Evolutionary conservation across 768 basidiomycete genomes (phyloP).

Genomic region (Tubosaeta brunneosetosa): DNA sequence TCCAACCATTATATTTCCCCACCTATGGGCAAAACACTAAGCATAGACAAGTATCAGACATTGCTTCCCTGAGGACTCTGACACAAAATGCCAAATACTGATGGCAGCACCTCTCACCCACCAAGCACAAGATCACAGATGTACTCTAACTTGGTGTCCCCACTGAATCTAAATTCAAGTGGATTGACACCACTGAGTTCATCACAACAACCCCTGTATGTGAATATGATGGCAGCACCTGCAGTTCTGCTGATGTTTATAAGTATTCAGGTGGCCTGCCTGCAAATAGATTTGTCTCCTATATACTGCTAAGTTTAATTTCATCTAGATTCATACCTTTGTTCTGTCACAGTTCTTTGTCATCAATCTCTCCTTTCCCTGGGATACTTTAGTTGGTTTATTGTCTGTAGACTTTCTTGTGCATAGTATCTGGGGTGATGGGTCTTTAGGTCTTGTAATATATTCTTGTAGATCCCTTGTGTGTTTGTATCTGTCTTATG

Average conservation of each 20-base stretch:
- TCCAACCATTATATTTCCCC: slow-evolving; percentile 30
- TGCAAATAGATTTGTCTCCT: slow-evolving; percentile 14
- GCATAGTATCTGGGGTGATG: neutral
- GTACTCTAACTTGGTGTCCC: slow-evolving; percentile 18
- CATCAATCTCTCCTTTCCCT: neutral
- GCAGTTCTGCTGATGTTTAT: slow-evolving; percentile 61
- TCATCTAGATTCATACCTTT: neutral
- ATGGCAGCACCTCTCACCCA: slow-evolving; percentile 3
- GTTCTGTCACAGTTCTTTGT: neutral
- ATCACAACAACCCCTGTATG: slow-evolving; percentile 21
- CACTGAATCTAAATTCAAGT: slow-evolving; percentile 21
- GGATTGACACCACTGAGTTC: slow-evolving; percentile 18
- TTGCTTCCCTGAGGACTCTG: slow-evolving; percentile 18
- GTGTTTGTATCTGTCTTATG: too few relatives aligned
- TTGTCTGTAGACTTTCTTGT: neutral
- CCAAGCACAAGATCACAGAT: slow-evolving; percentile 11
- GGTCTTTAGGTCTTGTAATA: slow-evolving; percentile 12
- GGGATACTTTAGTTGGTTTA: neutral
- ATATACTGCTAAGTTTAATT: slow-evolving; percentile 1
- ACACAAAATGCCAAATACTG: slow-evolving; percentile 15
- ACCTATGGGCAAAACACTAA: slow-evolving; percentile 26
- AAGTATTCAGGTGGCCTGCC: slow-evolving; percentile 36
- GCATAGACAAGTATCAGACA: slow-evolving; percentile 31
- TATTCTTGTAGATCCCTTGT: neutral
- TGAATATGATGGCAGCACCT: slow-evolving; percentile 10